Evolutionary conservation across 805 yeast genomes (phyloP).

Genomic region (Cyberlindnera euphorbiiphila): DNA sequence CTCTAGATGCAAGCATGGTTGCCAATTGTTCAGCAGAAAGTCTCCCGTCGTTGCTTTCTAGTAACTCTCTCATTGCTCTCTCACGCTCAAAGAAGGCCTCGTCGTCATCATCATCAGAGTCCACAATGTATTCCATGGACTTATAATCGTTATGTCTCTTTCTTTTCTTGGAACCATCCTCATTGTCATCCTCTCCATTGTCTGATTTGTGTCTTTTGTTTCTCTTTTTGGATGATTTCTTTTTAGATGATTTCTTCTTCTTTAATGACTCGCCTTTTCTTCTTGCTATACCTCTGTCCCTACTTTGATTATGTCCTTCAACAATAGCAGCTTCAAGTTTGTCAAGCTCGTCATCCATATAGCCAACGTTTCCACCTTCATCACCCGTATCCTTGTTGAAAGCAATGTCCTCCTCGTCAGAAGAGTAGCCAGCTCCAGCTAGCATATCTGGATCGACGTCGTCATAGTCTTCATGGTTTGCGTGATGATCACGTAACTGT

Average conservation of each 20-base stretch:
- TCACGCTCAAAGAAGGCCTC: slow-evolving; percentile 54
- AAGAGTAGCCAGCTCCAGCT: slow-evolving; percentile 21
- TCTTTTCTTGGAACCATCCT: slow-evolving; percentile 9
- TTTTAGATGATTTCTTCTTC: slow-evolving; percentile 14
- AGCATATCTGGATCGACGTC: slow-evolving; percentile 29
- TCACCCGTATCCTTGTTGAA: slow-evolving; percentile 28
- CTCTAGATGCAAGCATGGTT: slow-evolving; percentile 2
- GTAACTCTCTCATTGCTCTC: slow-evolving; percentile 38
- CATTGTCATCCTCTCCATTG: slow-evolving; percentile 24
- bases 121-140: slow-evolving; percentile 53
- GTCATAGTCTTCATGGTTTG: slow-evolving; percentile 35
- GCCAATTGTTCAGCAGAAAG: slow-evolving; percentile 13
- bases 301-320: no score
- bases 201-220: slow-evolving; percentile 6
- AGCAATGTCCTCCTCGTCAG: slow-evolving; percentile 37
- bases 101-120: slow-evolving; percentile 56
- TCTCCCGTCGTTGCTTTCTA: slow-evolving; percentile 17
- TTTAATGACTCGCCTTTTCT: slow-evolving; percentile 15
- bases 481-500: slow-evolving; percentile 32
- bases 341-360: slow-evolving; percentile 22
- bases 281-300: slow-evolving; percentile 26
- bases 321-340: slow-evolving; percentile 19
- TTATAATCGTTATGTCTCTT: slow-evolving; percentile 21
- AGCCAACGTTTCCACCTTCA: slow-evolving; percentile 11
- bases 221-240: slow-evolving; percentile 7